Base-by-base conservation (phyloP, 352 stramenopile genomes). In the Globisporangium yorkense region DNA sequence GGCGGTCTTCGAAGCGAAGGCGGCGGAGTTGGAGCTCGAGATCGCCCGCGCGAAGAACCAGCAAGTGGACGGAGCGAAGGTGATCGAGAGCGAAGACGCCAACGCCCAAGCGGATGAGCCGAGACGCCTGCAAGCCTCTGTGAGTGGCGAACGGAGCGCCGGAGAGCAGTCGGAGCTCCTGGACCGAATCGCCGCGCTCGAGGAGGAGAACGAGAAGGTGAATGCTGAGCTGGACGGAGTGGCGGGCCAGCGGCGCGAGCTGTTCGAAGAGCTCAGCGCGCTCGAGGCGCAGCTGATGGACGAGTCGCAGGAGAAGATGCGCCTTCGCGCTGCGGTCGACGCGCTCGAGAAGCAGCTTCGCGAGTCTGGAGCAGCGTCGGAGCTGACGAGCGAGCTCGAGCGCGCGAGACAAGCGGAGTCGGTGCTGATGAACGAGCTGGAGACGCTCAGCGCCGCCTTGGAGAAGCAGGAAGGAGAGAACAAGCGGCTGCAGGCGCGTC, bases 231-330 rank as follows among this genome's bases (percentile, higher is more conserved):
- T 84, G 12, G 67, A 84, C 24, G 72, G 58, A 4, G 55, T 70
- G 24, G 65, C 51, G 10, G 61, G 54, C 53, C 59, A 84, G 51
- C 74, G 64, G 31, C 54, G 75, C 44, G 66, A 82, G 10, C 66
- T 74, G 24, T 20, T 75, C 16, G 75, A 85, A 18, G 72, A 82
- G 41, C 71, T 82, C 47, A 65, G 60, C n/a, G 67, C 70, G 31
- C 55, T 85, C 8, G 72, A 82, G 59, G 54, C 57, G 8, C 71
- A 83, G 51, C 49, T 85, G 51, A 83, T 83, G 72, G 57, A 77
- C 60, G 62, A 78, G 49, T 82, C 74, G 4, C 51, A 77, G 50
- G 73, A 82, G 45, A 85, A 79, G 54, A 37, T 62, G 35, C 35
- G 33, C 15, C 59, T 65, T 12, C 59, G 45, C 9, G 50, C 40